phyloP scores from a whole-genome alignment of 225 moss, liverwort and hornwort genomes.

The Polytrichum formosum region DNA sequence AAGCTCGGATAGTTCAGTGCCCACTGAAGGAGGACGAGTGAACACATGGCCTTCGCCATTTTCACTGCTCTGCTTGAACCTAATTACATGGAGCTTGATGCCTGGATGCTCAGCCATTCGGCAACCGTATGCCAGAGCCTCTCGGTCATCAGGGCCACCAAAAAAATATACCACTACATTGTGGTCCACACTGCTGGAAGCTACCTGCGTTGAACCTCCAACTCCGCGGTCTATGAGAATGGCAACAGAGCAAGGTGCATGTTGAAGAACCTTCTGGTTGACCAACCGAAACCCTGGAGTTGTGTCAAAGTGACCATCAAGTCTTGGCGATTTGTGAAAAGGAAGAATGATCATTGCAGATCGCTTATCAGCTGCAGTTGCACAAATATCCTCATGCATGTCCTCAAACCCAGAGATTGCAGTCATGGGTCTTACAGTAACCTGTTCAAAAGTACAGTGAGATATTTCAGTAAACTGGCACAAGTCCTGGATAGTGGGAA shows the following conservation, averaged over 20 bases:
- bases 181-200: conserved; percentile 70
- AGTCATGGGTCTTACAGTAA: conserved; percentile 69
- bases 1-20: conserved; percentile 25
- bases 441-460: conserved; percentile 20
- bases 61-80: conserved; percentile 19
- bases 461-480: background rate
- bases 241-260: conserved; percentile 78
- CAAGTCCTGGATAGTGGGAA: too few species aligned
- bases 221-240: conserved; percentile 75
- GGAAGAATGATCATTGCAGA: conserved; percentile 68
- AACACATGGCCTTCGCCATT: conserved; percentile 11
- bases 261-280: conserved; percentile 66
- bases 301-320: conserved; percentile 55
- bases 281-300: conserved; percentile 53
- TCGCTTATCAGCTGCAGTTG: conserved; percentile 77
- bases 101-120: conserved; percentile 81
- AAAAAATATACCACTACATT: conserved; percentile 67
- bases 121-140: conserved; percentile 74
- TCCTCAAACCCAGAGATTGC: conserved; percentile 79
- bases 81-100: conserved; percentile 53
- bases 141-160: conserved; percentile 84
- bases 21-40: conserved; percentile 17
- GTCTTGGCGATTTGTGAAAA: conserved; percentile 63
- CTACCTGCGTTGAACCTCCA: conserved; percentile 57
- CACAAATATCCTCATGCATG: conserved; percentile 87